Conservation (phyloP, 495 filamentous ascomycete species). For the Aspergillus bridgeri region DNA sequence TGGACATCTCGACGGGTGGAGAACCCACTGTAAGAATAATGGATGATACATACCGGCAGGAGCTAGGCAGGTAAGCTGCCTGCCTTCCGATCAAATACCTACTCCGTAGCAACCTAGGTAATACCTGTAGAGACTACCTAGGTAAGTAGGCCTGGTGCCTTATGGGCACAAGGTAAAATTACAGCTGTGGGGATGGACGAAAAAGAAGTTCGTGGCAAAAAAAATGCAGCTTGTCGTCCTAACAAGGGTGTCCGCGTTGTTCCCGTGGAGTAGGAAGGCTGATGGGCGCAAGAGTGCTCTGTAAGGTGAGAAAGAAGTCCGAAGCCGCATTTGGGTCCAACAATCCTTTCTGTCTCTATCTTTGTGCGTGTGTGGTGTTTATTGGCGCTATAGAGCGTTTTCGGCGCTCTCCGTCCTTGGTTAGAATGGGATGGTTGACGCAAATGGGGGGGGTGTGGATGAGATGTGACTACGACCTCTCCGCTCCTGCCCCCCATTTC, state of each 20-base stretch:
- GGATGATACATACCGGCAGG: not conserved
- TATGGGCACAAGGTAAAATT: conserved; percentile 23
- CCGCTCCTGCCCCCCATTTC: not conserved
- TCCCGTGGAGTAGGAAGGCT: not conserved
- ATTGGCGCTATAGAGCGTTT: conserved; percentile 13
- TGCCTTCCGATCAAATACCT: conserved; percentile 10
- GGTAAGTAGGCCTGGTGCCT: too few relatives aligned
- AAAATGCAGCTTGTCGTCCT: conserved; percentile 21
- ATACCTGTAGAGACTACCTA: too few relatives aligned
- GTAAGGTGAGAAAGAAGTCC: too few relatives aligned
- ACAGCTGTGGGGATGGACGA: conserved; percentile 27
- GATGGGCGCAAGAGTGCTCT: not conserved
- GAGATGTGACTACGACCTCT: not conserved
- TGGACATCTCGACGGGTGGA: not conserved
- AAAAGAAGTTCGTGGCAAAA: conserved; percentile 28
- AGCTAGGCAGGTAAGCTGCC: not conserved
- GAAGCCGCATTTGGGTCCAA: not conserved
- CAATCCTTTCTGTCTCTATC: not conserved
- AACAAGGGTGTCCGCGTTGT: not conserved
- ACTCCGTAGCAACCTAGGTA: too few relatives aligned
- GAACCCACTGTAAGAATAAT: conserved; percentile 8
- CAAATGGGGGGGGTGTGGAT: not conserved
- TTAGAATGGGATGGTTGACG: not conserved
- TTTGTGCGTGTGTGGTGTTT: not conserved
- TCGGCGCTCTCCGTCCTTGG: conserved; percentile 20